Evolutionary conservation across 306 rosid species (phyloP), one percentile per base, ranked within the genome.

Genomic region (Prosopis cineraria): DNA sequence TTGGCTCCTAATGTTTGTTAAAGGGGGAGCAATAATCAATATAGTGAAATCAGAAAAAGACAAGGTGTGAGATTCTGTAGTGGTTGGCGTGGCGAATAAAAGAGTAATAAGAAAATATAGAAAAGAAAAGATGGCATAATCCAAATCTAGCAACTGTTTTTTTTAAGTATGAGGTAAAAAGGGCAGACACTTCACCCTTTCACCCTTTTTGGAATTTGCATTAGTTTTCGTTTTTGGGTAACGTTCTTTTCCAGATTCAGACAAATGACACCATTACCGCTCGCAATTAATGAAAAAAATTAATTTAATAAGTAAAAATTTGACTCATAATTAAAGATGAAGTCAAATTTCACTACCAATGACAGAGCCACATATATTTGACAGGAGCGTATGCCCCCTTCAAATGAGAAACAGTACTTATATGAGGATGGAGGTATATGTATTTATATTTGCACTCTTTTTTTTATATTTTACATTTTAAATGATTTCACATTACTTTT

Each of bases 11-110:
- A 40, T 84, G 92, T 81, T 86, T 72, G 88, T 68, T 84, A 88
- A 90, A 84, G 92, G 68, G 72, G 87, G 65, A 82, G 80, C 88
- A 88, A 65, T 52, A 68, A 79, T 89, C 81, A 5, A 55, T 45
- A 56, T 59, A 66, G 84, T 86, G 76, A 78, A 82, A 52, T 64
- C 81, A 70, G 0, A 50, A 68, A 75, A 77, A 40, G 76, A 74
- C 68, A 30, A 63, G 72, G 67, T 70, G 39, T 72, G 73, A 67
- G 88, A 81, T 83, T 81, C 71, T 40, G 66, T 30, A 43, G 30
- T 68, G 0, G 13, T 34, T 68, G 29, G 29, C 59, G 75, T 33
- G 80, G 41, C 31, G 52, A 76, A n/a, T n/a, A n/a, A 81, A 66
- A 74, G 70, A 78, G 44, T 24, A 25, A 14, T 9, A 53, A 55